Evolutionary conservation across 1,139 yeast genomes (phyloP), one percentile per base, ranked within the genome.

Genomic region (Kazachstania sp.): DNA sequence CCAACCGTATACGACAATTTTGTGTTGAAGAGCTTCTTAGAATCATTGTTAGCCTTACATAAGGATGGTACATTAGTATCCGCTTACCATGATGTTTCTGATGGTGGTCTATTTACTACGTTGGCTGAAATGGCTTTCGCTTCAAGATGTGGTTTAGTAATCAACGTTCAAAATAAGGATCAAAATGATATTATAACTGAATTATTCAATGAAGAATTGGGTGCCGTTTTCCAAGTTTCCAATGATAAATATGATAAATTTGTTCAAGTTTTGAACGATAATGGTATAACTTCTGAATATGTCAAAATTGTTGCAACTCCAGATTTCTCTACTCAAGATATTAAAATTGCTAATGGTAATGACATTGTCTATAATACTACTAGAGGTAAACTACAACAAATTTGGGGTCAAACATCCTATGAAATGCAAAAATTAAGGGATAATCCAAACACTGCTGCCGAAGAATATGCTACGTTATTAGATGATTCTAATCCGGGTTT

Each of bases 91-190:
- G 99, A 94, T 68, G 77, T 94, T 64, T 86, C 96, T 20, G 99
- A 94, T 67, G 99, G 99, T 75, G 99, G 99, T 63, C 73, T 90
- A 59, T 71, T 90, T 51, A 81, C 86, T 44, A 83, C 98, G 8
- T 71, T 86, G 43, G 71, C 84, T 39, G 99, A 94, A 71, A 92
- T 94, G 98, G 95, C 96, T 1, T 94, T 94, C 71, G 95, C 98
- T 43, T 90, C 94, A 31, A 83, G 97, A 70, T 78, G 80, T 49
- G 99, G 98, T 54, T 64, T 90, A 51, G 70, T 76, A 44, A 65
- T 85, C 47, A 62, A 65, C 39, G 51, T 74, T 42, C 53, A 52
- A 31, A 51, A 50, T 12, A 52, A 58, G 29, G 57, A 65, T 20
- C 54, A 55, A 26, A 56, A 56, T 8, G 74, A 73, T 49, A 61